These are phyloP conservation scores for Xylaria sp. DNA, from an alignment of 2,329 filamentous ascomycete genomes.

Conservation along the genomic window DNA sequence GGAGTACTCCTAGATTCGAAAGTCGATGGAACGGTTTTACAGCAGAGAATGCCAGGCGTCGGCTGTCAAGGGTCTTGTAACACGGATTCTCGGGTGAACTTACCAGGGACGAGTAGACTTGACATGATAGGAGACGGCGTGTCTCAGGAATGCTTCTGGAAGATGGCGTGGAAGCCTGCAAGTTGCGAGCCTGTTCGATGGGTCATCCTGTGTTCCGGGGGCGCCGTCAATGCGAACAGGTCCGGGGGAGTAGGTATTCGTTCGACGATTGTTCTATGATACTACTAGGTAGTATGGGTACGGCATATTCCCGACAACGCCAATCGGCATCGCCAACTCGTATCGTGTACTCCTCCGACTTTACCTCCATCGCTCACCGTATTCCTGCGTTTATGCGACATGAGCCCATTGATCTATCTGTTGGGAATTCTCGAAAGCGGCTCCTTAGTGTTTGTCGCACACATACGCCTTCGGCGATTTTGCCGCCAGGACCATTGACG, in stretches of 20 bases:
- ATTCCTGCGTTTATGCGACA: conserved; percentile 11
- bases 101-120: conserved; percentile 3
- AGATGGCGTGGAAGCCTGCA: conserved; percentile 17
- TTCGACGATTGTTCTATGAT: conserved; percentile 9
- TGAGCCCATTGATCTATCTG: conserved; percentile 2
- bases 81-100: conserved; percentile 14
- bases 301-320: background rate
- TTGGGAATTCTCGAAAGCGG: background rate
- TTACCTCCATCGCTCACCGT: conserved; percentile 11
- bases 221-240: conserved; percentile 9
- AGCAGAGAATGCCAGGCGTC: conserved; percentile 10
- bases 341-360: conserved; percentile 7
- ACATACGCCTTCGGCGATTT: background rate
- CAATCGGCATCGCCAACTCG: conserved; percentile 4
- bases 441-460: background rate
- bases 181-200: conserved; percentile 7
- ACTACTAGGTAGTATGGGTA: background rate
- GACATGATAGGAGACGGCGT: background rate
- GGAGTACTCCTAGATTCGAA: background rate
- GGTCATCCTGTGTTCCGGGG: conserved; percentile 6
- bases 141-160: conserved; percentile 18
- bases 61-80: conserved; percentile 24
- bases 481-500: background rate
- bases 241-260: too few relatives aligned
- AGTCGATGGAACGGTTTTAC: background rate